Percentiles rank a stretch among this genome's conserved stretches.
These are phyloP conservation scores for Laguncularia racemosa DNA, from an alignment of 345 rosid genomes.

Conservation along the genomic window DNA sequence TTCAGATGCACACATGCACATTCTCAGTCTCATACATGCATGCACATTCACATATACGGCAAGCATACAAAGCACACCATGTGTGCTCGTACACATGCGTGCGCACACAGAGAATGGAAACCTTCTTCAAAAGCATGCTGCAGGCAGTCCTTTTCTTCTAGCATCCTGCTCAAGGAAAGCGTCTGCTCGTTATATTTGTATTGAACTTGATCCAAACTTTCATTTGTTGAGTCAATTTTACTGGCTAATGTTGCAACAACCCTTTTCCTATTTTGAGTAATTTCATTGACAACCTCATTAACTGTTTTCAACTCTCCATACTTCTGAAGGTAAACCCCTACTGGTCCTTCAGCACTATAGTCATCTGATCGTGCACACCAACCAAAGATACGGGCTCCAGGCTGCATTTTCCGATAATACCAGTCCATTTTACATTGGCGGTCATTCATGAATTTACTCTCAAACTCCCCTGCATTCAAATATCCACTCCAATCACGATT, in stretches of 20 bases:
- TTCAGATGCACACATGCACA: too few relatives aligned
- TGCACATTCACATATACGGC: neutral
- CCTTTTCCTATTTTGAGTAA: slow-evolving; percentile 20
- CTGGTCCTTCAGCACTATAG: slow-evolving; percentile 36
- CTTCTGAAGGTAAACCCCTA: slow-evolving; percentile 57
- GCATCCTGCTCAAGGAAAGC: slow-evolving; percentile 55
- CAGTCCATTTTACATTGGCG: slow-evolving; percentile 48
- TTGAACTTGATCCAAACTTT: slow-evolving; percentile 40
- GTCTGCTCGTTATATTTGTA: slow-evolving; percentile 50
- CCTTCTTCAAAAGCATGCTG: slow-evolving; percentile 63
- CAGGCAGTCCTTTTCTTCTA: slow-evolving; percentile 62
- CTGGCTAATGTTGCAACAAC: slow-evolving; percentile 45
- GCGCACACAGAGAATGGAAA: slow-evolving; percentile 13
- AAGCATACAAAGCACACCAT: neutral
- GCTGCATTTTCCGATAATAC: slow-evolving; percentile 23
- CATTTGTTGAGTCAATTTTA: slow-evolving; percentile 52
- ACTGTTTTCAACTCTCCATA: slow-evolving; percentile 54
- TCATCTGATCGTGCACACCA: slow-evolving; percentile 85
- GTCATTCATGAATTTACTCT: slow-evolving; percentile 43
- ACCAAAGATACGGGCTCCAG: slow-evolving; percentile 39
- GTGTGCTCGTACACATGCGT: neutral
- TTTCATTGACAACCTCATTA: slow-evolving; percentile 40
- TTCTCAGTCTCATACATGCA: neutral
- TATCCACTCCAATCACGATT: slow-evolving; percentile 61
- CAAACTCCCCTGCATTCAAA: slow-evolving; percentile 46